Conservation (phyloP, 331 rosid species). For the Spiraea crenata region DNA sequence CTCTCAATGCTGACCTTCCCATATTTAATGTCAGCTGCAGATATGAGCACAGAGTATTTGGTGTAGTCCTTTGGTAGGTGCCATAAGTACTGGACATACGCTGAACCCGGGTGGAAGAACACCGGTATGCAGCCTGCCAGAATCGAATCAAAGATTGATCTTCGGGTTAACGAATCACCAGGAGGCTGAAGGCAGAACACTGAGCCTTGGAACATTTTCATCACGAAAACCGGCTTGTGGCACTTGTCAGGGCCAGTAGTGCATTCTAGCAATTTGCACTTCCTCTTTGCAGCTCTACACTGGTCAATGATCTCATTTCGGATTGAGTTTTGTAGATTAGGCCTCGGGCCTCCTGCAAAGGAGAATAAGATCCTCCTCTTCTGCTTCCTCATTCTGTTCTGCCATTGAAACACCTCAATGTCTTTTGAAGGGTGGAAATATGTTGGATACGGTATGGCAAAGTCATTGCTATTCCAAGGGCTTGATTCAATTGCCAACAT, state of each 20-base stretch:
- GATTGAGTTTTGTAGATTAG: conserved; percentile 35
- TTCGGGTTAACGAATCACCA: conserved; percentile 46
- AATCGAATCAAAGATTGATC: conserved; percentile 52
- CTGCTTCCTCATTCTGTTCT: conserved; percentile 34
- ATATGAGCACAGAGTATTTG: conserved; percentile 40
- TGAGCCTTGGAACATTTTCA: conserved; percentile 45
- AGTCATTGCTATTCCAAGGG: conserved; percentile 44
- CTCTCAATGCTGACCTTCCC: conserved; percentile 31
- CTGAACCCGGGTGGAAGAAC: conserved; percentile 52
- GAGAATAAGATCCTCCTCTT: conserved; percentile 35
- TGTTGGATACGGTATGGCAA: conserved; percentile 55
- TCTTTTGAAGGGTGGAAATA: conserved; percentile 50
- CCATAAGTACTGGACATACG: conserved; percentile 47
- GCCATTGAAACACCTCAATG: conserved; percentile 39
- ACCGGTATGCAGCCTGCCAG: conserved; percentile 50
- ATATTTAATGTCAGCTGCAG: conserved; percentile 17
- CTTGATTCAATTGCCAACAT: conserved; percentile 44
- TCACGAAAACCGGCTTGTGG: conserved; percentile 33
- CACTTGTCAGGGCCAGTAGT: conserved; percentile 30
- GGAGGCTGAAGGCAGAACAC: conserved; percentile 55
- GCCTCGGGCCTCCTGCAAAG: conserved; percentile 47
- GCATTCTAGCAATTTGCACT: conserved; percentile 43
- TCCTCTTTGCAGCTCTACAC: conserved; percentile 34
- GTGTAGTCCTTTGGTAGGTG: conserved; percentile 33
- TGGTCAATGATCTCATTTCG: conserved; percentile 40